Base-by-base conservation (phyloP, 495 filamentous ascomycete species). In the Poronia punctata region DNA sequence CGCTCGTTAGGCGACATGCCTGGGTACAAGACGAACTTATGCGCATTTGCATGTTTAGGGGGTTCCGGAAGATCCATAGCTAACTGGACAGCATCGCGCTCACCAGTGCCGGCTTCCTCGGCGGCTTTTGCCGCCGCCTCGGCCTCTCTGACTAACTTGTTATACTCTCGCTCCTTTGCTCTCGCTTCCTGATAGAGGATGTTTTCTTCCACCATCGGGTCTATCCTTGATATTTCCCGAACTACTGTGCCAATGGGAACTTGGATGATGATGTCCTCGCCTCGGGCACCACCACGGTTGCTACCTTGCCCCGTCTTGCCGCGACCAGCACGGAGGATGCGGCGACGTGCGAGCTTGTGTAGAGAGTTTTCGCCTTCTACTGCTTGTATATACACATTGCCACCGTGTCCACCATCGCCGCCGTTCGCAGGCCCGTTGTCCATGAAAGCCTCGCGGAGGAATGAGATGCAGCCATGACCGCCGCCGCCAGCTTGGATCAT, bases 231-330 rank as follows among this genome's bases (percentile, higher is more conserved):
- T 8, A 95, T 65, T 60, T 98, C 92, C 14, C 84, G 73, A 2
- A 98, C 72, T 8, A 97, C 81, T 0, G 92, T 97, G 10, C 92
- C 92, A 7, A 97, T 84, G 1, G 93, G 92, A 5, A 98, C 92
- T 24, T 83, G 78, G 29, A 98, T 78, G 38, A 97, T 64, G 2
- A 97, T 57, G 64, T 98, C 92, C 1, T 87, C 79, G 15, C 92
- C 92, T 38, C 87, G 73, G 53, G 78, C 76, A 2, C 92, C 92
- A 22, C 85, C 82, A 38, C 77, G 75, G 36, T 74, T 75, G 53
- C 87, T 89, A 2, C 92, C 92, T 61, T 86, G 82, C 5, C 92
- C 92, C 53, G 86, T 87, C 54, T 75, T 84, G 4, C 92, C 92
- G 40, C 81, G 67, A 4, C 80, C 79, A 1, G 92, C 92, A 52